Evolutionary conservation across 495 filamentous ascomycete species (phyloP), one percentile per base, ranked within the genome.

Genomic region (Neurospora discreta): DNA sequence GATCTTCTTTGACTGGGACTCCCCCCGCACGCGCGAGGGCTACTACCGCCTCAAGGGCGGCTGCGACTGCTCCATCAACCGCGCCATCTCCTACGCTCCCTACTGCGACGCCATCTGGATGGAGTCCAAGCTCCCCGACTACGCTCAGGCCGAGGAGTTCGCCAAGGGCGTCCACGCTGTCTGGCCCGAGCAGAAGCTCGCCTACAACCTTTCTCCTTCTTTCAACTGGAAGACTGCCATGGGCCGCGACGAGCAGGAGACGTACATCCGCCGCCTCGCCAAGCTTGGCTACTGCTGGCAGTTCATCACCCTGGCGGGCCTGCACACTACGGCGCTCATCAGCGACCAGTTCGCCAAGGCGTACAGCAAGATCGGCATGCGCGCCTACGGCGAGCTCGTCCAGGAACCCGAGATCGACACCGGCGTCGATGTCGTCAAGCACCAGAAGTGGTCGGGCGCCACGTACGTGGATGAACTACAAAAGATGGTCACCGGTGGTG

Each of bases 191-290:
- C 92, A 97, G 82, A 99, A 99, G 81, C 89, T 98, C 60, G 90
- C 95, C 6, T 99, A 98, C 85, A 98, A 98, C 84, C 90, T 99
- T 69, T 97, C 94, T 0, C 96, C 96, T 38, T 97, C 93, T 44
- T 99, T 99, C 90, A 98, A 98, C 88, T 99, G 95, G 95, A 98
- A 98, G 85, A 85, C 94, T 60, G 95, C 96, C 79, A 99, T 99
- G 96, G 85, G 92, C 38, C 88, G 90, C 74, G 85, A 89, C 65
- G 96, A 98, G 80, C 96, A 99, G 82, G 92, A 97, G 83, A 98
- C 96, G 26, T 99, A 98, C 84, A 98, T 99, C 84, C 84, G 90
- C 73, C 92, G 95, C 26, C 90, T 99, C 44, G 93, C 89, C 71
- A 81, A 83, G 52, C 89, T 99, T 39, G 95, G 95, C 68, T 99